These are phyloP conservation scores for Fusarium dlaminii DNA, from an alignment of 2,329 filamentous ascomycete genomes.

Conservation along the genomic window DNA sequence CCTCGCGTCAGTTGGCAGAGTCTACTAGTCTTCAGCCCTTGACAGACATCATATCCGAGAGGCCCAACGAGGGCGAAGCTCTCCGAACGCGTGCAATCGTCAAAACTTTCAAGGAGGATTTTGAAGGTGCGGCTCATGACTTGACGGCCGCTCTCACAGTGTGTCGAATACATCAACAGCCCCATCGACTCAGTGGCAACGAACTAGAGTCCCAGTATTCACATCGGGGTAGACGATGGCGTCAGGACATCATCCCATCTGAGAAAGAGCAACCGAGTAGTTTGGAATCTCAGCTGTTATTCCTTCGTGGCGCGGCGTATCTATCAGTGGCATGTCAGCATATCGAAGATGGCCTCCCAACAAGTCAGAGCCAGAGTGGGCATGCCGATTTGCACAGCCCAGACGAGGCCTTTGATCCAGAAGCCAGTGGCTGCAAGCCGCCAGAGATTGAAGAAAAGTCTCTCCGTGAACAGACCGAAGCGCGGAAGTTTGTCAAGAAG, in stretches of 20 bases:
- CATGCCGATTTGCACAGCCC: neutral
- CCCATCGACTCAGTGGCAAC: slow-evolving; percentile 62
- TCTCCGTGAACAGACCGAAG: slow-evolving; percentile 35
- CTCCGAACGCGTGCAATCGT: slow-evolving; percentile 79
- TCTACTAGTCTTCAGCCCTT: slow-evolving; percentile 74
- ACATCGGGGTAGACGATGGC: slow-evolving; percentile 38
- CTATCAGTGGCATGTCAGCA: slow-evolving; percentile 75
- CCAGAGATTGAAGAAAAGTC: slow-evolving; percentile 14
- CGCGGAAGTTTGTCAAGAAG: slow-evolving; percentile 73
- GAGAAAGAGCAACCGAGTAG: slow-evolving; percentile 73
- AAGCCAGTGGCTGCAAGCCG: neutral
- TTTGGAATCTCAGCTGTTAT: slow-evolving; percentile 77
- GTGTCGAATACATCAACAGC: slow-evolving; percentile 61
- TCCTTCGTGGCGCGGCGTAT: slow-evolving; percentile 79
- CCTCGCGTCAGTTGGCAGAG: slow-evolving; percentile 76
- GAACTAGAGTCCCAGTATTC: slow-evolving; percentile 57
- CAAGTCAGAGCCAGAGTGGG: neutral
- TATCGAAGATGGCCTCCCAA: slow-evolving; percentile 64
- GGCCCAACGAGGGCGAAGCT: slow-evolving; percentile 71
- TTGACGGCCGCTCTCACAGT: slow-evolving; percentile 72
- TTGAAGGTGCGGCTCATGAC: slow-evolving; percentile 74
- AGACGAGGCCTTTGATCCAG: neutral
- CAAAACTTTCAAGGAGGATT: slow-evolving; percentile 79
- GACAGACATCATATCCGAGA: slow-evolving; percentile 71
- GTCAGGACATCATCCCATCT: slow-evolving; percentile 49